A percentile compares a stretch with the other conserved stretches of the same genome.
Conservation (phyloP, 225 moss, liverwort and hornwort genomes). For the Climacium dendroides region DNA sequence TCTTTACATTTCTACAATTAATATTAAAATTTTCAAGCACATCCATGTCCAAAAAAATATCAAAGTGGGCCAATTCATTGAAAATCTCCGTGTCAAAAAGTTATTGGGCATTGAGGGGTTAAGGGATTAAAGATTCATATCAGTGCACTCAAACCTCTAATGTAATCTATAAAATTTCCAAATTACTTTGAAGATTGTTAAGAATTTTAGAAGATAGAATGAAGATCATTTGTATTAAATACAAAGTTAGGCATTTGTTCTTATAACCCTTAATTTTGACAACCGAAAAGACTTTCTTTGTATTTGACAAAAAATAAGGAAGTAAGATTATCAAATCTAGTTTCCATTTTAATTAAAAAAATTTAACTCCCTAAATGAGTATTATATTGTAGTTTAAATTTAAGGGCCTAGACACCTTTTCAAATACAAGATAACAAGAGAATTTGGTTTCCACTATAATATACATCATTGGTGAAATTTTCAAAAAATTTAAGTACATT, state of each 20-base stretch:
- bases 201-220: neutral
- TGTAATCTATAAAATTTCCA: neutral
- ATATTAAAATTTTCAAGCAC: too few species aligned
- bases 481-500: neutral
- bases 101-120: too few species aligned
- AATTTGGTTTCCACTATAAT: neutral
- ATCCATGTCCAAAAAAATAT: too few species aligned
- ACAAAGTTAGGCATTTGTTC: neutral
- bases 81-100: too few species aligned
- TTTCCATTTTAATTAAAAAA: neutral
- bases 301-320: neutral
- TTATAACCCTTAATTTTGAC: neutral
- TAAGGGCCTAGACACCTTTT: neutral
- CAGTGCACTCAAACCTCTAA: too few species aligned
- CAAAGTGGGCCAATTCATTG: too few species aligned
- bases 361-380: neutral
- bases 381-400: neutral
- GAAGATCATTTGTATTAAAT: neutral
- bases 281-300: too few species aligned
- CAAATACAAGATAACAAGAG: neutral
- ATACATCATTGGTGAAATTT: neutral
- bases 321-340: neutral
- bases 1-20: too few species aligned
- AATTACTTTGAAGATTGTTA: neutral
- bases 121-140: too few species aligned